Evolutionary conservation across 1,284 basidiomycete species (phyloP), one percentile per base, ranked within the genome.

Genomic region (Papiliotrema terrestris): DNA sequence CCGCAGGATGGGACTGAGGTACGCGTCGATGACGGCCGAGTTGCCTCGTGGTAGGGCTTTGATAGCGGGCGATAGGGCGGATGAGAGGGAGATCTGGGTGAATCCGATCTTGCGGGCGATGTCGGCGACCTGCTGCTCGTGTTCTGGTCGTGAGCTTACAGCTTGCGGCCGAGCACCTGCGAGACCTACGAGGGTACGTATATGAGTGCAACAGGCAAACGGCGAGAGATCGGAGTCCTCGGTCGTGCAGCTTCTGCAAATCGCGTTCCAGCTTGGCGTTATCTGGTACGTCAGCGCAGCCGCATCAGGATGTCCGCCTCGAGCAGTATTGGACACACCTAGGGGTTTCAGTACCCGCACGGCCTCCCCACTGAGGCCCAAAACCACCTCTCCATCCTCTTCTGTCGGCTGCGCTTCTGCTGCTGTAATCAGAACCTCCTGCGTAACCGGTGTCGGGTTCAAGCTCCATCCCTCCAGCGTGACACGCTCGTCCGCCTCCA

Each of bases 21-120:
- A 98, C 1, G 95, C 96, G 66, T 98, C 95, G 0, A 92, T 94
- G 0, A 92, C 96, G 0, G 91, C 86, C 0, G 91, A 94, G 3
- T 89, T 86, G 0, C 92, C 95, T 5, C 95, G 86, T 0, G 92
- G 88, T 3, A 97, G 91, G 82, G 96, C 88, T 75, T 63, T 60
- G 78, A 96, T 94, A 91, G 95, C 94, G 2, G 95, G 89, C 52
- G 93, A 83, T 8, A 97, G 82, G 60, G 87, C 84, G 2, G 89
- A 87, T 0, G 91, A 95, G 62, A 91, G 84, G 6, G 91, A 95
- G 62, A 98, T 84, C 54, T 96, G 90, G 2, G 79, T 80, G 75
- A 97, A 98, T 15, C 93, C 92, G 14, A 93, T 69, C 49, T 83
- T 80, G 45, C 84, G 81, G 2, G 95, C 91, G 36, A 96, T 72